Conservation (phyloP, 345 rosid species). For the Gossypium anomalum region DNA sequence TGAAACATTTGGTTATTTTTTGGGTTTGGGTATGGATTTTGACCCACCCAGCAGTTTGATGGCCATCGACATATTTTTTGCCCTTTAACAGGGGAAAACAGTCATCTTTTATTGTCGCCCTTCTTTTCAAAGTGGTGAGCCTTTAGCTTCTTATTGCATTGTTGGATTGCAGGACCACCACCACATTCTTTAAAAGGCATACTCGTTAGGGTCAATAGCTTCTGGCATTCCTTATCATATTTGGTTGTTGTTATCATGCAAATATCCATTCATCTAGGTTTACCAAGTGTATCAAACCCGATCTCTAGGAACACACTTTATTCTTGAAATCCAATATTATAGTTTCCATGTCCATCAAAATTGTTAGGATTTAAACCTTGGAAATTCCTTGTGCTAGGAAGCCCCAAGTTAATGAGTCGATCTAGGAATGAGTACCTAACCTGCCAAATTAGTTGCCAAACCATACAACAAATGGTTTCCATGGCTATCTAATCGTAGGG, state of each 20-base stretch:
- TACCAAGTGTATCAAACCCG: constrained; percentile 60
- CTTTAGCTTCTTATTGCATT: constrained; percentile 76
- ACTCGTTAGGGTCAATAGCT: constrained; percentile 78
- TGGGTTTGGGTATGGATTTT: no score
- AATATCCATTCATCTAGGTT: constrained; percentile 84
- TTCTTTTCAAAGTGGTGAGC: constrained; percentile 75
- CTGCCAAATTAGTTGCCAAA: constrained; percentile 33
- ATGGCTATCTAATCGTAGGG: no score
- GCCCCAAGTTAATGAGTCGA: constrained; percentile 82
- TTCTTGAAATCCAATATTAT: constrained; percentile 71
- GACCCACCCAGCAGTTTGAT: no score
- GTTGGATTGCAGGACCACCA: constrained; percentile 14
- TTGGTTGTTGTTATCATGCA: constrained; percentile 79
- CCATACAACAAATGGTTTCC: not conserved
- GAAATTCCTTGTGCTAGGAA: constrained; percentile 90
- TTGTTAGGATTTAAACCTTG: constrained; percentile 77
- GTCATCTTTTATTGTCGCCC: constrained; percentile 50
- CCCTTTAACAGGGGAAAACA: not conserved
- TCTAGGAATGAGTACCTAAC: constrained; percentile 86
- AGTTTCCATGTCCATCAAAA: constrained; percentile 92
- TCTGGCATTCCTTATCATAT: constrained; percentile 72
- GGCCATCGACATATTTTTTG: not conserved
- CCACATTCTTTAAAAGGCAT: constrained; percentile 86
- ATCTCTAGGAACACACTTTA: constrained; percentile 87
- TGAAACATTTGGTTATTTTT: no score